Conservation (phyloP, 176 grass and related monocot genomes). For the Oryza meyeriana region DNA sequence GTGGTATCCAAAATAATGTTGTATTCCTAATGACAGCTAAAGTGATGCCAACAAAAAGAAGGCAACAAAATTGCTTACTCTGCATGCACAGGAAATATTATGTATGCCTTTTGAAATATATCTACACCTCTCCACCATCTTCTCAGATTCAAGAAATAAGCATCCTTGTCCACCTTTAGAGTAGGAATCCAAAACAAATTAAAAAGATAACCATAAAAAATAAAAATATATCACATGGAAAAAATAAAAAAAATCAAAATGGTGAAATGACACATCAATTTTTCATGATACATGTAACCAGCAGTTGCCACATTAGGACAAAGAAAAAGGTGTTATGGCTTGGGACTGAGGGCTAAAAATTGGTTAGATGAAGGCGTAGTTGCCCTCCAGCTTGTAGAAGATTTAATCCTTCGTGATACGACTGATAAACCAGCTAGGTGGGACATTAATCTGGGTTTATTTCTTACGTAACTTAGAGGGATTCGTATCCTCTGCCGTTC, state of each 20-base stretch:
- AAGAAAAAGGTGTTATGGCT: neutral
- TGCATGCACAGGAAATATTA: conserved; percentile 89
- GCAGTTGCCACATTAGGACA: neutral
- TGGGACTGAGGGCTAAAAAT: neutral
- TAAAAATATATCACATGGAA: neutral
- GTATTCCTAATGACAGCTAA: neutral
- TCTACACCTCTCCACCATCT: conserved; percentile 94
- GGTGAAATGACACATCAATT: no score
- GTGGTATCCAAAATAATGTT: neutral
- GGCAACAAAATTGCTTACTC: conserved; percentile 55
- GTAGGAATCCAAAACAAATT: conserved; percentile 23
- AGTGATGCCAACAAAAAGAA: neutral
- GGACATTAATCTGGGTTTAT: neutral
- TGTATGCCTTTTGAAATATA: conserved; percentile 78
- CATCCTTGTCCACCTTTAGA: conserved; percentile 52
- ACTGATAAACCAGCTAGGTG: neutral
- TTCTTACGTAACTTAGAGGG: neutral
- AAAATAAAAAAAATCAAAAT: neutral
- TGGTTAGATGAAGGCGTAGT: neutral
- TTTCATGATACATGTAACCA: neutral
- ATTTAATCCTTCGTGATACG: neutral
- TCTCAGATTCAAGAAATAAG: conserved; percentile 79
- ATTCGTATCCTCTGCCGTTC: no score
- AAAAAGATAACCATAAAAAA: neutral
- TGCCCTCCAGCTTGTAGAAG: neutral